phyloP scores from a whole-genome alignment of 805 yeast species.

The Candida krabiensis region DNA sequence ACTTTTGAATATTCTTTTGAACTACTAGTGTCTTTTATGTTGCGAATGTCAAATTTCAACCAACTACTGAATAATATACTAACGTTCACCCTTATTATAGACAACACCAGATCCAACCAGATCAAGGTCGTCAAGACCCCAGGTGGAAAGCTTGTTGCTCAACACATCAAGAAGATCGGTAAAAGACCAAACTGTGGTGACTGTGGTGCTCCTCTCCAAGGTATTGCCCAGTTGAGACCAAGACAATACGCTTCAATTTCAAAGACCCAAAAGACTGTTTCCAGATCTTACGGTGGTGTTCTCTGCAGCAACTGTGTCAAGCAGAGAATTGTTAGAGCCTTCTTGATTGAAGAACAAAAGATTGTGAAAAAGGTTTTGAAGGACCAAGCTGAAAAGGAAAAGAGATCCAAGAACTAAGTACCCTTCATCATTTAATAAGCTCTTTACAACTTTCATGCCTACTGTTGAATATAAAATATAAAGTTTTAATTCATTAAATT shows the following conservation, averaged over 20 bases:
- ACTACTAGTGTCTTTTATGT: too few species aligned
- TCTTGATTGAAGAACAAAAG: constrained; percentile 99
- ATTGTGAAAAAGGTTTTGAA: constrained; percentile 98
- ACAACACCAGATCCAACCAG: constrained; percentile 99
- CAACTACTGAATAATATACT: constrained; percentile 18
- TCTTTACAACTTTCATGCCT: constrained; percentile 5
- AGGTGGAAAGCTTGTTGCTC: constrained; percentile 98
- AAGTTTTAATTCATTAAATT: constrained; percentile 8
- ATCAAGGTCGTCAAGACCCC: constrained; percentile 99
- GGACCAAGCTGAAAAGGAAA: constrained; percentile 90
- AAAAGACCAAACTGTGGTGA: constrained; percentile 89
- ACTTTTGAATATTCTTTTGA: too few species aligned
- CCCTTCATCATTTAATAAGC: constrained; percentile 3
- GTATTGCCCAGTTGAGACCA: constrained; percentile 94
- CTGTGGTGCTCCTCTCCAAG: constrained; percentile 67
- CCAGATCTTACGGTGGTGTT: constrained; percentile 99
- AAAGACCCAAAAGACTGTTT: constrained; percentile 96
- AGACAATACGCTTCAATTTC: constrained; percentile 94
- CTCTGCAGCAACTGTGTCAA: constrained; percentile 98
- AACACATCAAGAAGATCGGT: constrained; percentile 92
- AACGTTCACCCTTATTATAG: constrained; percentile 40
- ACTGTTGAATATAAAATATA: constrained; percentile 14
- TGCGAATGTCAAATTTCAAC: too few species aligned
- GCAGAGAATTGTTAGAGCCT: constrained; percentile 99
- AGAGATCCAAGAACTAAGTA: constrained; percentile 46